Evolutionary conservation across 1,139 yeast genomes (phyloP), one percentile per base, ranked within the genome.

Genomic region (Blastobotrys serpentis): DNA sequence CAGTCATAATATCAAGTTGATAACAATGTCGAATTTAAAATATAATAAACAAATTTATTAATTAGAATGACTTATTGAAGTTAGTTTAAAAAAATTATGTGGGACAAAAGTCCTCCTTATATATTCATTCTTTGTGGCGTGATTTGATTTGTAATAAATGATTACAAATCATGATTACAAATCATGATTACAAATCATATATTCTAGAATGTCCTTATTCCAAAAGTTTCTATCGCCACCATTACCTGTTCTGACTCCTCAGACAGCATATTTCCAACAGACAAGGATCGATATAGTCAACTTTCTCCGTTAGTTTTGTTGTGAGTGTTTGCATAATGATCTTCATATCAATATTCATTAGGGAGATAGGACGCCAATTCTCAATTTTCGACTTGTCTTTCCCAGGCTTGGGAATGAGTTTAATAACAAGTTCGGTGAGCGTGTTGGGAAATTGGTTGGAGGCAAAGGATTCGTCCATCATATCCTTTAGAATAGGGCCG

Each of bases 321-420:
- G 16, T 43, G 21, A 43, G 30, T 2, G 46, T 42, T 10, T 23
- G 36, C 23, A 32, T 32, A 10, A 43, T 26, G 17, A 43, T 43
- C 18, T 43, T 43, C 42, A 36, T 43, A 36, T 43, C 46, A 13
- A 16, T 17, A 13, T 34, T 36, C 46, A 43, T 43, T 6, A 43
- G 18, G 4, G 45, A 33, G 3, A 36, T 8, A 3, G 40, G 40
- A 5, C 40, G 23, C 16, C 22, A 36, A 19, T 36, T 33, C 16
- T 33, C 17, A 11, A 33, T 33, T 10, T 33, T 23, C 5, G 26
- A 23, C 26, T 10, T 23, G 26, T 23, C 10, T 23, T 23, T 23
- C 26, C 26, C 26, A 11, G 34, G 11, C 34, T 30, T 30, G 5
- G 34, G 34, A 30, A 30, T 13, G 34, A 13, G 34, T 11, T 30